phyloP scores from a whole-genome alignment of 1,139 yeast genomes.

The Suhomyces bolitotheri region DNA sequence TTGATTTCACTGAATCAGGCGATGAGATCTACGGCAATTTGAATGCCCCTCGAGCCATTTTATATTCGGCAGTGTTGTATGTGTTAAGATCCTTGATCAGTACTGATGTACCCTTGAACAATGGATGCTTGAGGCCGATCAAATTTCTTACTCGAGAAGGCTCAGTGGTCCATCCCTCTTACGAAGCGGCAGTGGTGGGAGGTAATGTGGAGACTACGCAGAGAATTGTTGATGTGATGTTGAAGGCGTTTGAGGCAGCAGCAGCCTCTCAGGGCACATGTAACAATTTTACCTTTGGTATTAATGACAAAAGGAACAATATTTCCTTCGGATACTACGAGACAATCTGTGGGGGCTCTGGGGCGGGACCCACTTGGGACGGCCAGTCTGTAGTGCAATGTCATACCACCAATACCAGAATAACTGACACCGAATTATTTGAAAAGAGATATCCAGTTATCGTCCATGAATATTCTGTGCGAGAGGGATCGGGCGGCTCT shows the following conservation, averaged over 20 bases:
- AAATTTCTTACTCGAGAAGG: constrained; percentile 66
- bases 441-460: constrained; percentile 51
- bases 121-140: constrained; percentile 78
- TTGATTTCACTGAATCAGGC: constrained; percentile 45
- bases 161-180: constrained; percentile 66
- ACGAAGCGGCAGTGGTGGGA: constrained; percentile 84
- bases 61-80: constrained; percentile 78
- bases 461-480: constrained; percentile 40
- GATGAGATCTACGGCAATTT: constrained; percentile 47
- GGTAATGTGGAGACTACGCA: constrained; percentile 90
- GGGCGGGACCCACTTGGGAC: constrained; percentile 52
- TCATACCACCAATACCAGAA: constrained; percentile 50
- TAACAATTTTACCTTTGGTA: constrained; percentile 51
- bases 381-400: constrained; percentile 51
- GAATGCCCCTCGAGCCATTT: constrained; percentile 61
- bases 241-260: constrained; percentile 74
- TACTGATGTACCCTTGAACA: constrained; percentile 79
- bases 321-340: constrained; percentile 50
- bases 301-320: constrained; percentile 35
- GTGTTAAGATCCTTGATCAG: constrained; percentile 74
- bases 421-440: constrained; percentile 49
- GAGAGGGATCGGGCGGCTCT: constrained; percentile 43
- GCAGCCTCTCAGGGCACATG: constrained; percentile 58
- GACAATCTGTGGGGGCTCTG: constrained; percentile 52
- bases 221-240: constrained; percentile 74